Evolutionary conservation across 2,329 filamentous ascomycete species (phyloP), one percentile per base, ranked within the genome.

Genomic region (Byssochlamys sp.): DNA sequence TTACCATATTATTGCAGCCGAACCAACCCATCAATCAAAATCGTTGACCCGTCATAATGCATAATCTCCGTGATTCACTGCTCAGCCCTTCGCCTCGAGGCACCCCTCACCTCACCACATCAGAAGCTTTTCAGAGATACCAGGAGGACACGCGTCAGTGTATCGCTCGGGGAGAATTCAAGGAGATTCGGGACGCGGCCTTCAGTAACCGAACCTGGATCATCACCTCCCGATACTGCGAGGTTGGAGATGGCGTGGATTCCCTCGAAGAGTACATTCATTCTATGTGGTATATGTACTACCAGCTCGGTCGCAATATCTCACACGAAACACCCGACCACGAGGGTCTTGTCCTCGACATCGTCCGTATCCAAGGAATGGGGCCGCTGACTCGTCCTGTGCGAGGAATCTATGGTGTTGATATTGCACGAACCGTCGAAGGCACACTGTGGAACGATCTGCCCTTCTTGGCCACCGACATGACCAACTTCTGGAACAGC

Each of bases 391-490:
- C 54, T 14, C 57, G 65, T 35, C 61, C 58, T 4, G 58, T 45
- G n/a, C 53, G n/a, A 1, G 58, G 63, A 2, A 14, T 1, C 19
- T 52, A 55, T 45, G 63, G 65, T 0, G 54, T 67, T 51, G 63
- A 67, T 54, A 65, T 66, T 19, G 65, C 64, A 19, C 51, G 65
- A 61, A 67, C 65, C 1, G 48, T 51, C 10, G 63, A 63, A 7
- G 65, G 65, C 0, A 59, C 64, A 3, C 50, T 67, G 1, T 67
- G 63, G 65, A 66, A 63, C 27, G 65, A 65, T n/a, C 58, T 66
- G 1, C 64, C 64, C 2, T 64, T 66, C 28, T 56, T 67, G 14
- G 63, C 26, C 4, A 51, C 50, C 1, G 65, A 66, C 48, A 67
- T 67, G 64, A 62, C 63, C 24, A 26, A 61, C 1, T 66, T 60